phyloP scores from a whole-genome alignment of 305 asterid genomes.

The Fraxinus paxiana region DNA sequence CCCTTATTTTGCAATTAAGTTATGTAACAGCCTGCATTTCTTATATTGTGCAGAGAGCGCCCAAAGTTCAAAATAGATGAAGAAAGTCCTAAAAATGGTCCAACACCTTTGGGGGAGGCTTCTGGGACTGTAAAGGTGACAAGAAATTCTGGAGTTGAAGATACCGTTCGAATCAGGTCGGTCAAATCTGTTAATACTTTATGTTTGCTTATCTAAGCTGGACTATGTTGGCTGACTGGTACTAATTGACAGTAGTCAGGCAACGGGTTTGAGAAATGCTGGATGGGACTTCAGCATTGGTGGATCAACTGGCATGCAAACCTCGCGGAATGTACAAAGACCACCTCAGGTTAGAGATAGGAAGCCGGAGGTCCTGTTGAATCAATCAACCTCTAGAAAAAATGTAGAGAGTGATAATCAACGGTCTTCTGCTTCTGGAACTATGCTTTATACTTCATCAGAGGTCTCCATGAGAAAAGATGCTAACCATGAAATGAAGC shows the following conservation, averaged over 20 bases:
- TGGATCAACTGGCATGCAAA: conserved; percentile 65
- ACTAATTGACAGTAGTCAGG: conserved; percentile 55
- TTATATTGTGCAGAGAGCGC: conserved; percentile 51
- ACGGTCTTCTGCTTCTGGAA: conserved; percentile 62
- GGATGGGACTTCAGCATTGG: conserved; percentile 97
- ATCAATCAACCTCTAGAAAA: conserved; percentile 54
- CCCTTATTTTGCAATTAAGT: conserved; percentile 1
- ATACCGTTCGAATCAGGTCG: conserved; percentile 55
- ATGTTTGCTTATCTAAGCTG: conserved; percentile 9
- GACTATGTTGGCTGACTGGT: conserved; percentile 30
- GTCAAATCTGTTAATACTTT: conserved; percentile 32
- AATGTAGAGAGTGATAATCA: conserved; percentile 46
- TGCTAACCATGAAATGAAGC: conserved; percentile 38
- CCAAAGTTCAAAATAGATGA: conserved; percentile 71
- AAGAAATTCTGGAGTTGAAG: conserved; percentile 53
- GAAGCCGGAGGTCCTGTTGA: conserved; percentile 57
- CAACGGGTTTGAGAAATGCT: conserved; percentile 51
- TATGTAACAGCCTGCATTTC: conserved; percentile 19
- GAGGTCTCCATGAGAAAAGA: conserved; percentile 46
- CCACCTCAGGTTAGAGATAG: conserved; percentile 85
- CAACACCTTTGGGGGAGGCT: conserved; percentile 56
- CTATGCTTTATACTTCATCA: conserved; percentile 37
- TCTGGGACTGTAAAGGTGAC: conserved; percentile 74
- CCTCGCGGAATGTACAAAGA: conserved; percentile 66
- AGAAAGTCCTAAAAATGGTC: conserved; percentile 53